Evolutionary conservation across 495 filamentous ascomycete species (phyloP).

Genomic region (Parathielavia hyrcaniae): DNA sequence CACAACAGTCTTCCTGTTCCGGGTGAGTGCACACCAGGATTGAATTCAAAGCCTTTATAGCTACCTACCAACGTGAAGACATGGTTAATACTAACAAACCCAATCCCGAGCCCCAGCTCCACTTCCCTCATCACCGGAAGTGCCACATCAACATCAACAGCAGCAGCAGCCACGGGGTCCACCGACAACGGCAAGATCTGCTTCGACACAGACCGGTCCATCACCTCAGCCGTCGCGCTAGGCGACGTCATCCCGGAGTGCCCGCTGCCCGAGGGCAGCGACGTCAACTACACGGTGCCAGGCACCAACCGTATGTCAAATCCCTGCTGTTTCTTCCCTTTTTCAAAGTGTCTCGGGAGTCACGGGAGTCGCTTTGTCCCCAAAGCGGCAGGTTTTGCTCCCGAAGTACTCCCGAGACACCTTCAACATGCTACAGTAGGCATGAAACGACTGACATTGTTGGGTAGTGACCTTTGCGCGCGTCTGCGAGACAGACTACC

Average conservation of each 20-base stretch:
- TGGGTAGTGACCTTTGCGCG: conserved; percentile 14
- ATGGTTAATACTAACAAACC: not conserved
- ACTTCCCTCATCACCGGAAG: not conserved
- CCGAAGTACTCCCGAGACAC: no score
- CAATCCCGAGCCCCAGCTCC: not conserved
- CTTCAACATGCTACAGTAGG: no score
- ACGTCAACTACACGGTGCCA: conserved; percentile 15
- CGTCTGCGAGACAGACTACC: conserved; percentile 10
- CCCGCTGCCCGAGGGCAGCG: not conserved
- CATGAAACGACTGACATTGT: no score
- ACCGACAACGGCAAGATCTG: conserved; percentile 2
- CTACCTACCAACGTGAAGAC: not conserved
- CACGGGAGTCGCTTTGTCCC: no score
- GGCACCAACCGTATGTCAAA: conserved; percentile 13
- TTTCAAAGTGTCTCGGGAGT: no score
- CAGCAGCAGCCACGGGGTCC: not conserved
- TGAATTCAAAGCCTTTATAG: no score
- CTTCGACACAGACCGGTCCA: conserved; percentile 4
- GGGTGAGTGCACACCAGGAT: not conserved
- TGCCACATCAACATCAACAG: not conserved
- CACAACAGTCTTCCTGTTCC: not conserved
- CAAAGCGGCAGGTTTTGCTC: no score
- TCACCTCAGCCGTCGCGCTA: not conserved
- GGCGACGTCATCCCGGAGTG: conserved; percentile 1
- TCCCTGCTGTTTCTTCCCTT: no score